Evolutionary conservation across 1,284 basidiomycete genomes (phyloP).

Genomic region (Ceratobasidium sp.): DNA sequence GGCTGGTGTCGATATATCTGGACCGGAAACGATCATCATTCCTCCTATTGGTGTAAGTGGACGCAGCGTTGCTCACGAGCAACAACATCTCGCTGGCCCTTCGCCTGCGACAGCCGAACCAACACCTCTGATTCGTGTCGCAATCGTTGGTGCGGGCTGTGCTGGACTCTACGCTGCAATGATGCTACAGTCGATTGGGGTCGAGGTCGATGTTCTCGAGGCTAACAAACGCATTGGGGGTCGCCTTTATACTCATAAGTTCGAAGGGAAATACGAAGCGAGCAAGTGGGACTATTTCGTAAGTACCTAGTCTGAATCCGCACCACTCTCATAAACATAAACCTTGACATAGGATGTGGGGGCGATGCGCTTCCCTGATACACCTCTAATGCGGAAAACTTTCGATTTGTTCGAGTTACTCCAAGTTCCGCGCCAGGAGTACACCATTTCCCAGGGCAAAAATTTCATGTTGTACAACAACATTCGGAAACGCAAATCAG

Average conservation of each 20-base stretch:
- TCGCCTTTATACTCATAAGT: conserved; percentile 17
- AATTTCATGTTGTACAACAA: neutral
- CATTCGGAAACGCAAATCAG: neutral
- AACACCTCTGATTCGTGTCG: neutral
- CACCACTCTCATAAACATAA: neutral
- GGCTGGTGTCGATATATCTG: no score
- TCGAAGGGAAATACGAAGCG: neutral
- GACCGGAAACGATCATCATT: no score
- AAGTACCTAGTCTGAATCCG: neutral
- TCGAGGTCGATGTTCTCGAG: conserved; percentile 46
- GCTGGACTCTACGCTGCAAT: conserved; percentile 5
- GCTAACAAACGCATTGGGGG: conserved; percentile 6
- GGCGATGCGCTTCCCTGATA: neutral
- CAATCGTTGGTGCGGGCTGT: conserved; percentile 6
- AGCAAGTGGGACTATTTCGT: conserved; percentile 27
- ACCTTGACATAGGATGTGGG: neutral
- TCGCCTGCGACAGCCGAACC: no score
- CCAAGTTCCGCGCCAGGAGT: neutral
- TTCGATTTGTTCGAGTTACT: neutral
- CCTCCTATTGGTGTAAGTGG: no score
- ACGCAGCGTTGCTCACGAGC: no score
- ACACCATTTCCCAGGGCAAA: neutral
- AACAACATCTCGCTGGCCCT: no score
- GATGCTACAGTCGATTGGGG: conserved; percentile 50
- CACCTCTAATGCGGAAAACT: neutral